A percentile compares a stretch with the other conserved stretches of the same genome.
Conservation (phyloP, 176 grass and related monocot species). For the Dactylis glomerata region DNA sequence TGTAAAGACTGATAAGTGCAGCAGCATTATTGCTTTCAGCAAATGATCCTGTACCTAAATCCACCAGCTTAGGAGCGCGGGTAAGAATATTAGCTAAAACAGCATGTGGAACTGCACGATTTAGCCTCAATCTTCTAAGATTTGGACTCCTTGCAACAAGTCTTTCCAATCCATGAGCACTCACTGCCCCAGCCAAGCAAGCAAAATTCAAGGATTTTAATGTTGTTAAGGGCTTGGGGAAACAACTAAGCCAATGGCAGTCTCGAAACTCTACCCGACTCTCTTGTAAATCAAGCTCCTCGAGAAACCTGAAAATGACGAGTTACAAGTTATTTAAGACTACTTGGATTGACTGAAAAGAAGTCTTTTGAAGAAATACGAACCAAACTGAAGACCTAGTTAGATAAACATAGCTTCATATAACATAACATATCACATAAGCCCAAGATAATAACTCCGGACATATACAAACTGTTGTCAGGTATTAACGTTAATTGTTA, state of each 20-base stretch:
- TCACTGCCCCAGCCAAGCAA: slow-evolving; percentile 65
- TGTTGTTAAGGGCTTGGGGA: slow-evolving; percentile 62
- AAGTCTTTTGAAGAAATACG: slow-evolving; percentile 6
- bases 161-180: slow-evolving; percentile 44
- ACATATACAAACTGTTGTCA: slow-evolving; percentile 1
- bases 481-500: neutral
- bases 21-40: slow-evolving; percentile 26
- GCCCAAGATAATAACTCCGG: neutral
- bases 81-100: slow-evolving; percentile 56
- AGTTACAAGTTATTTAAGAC: slow-evolving; percentile 15
- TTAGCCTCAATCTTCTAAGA: slow-evolving; percentile 64
- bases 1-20: slow-evolving; percentile 26
- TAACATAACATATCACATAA: neutral
- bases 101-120: slow-evolving; percentile 52
- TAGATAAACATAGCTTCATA: neutral
- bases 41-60: slow-evolving; percentile 70
- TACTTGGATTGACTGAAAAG: slow-evolving; percentile 4
- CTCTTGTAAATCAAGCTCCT: slow-evolving; percentile 74
- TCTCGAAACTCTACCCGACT: slow-evolving; percentile 50
- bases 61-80: slow-evolving; percentile 48
- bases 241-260: slow-evolving; percentile 57
- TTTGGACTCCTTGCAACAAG: slow-evolving; percentile 69
- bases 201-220: slow-evolving; percentile 72
- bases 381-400: neutral
- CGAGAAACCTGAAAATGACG: slow-evolving; percentile 47